Base-by-base conservation (phyloP, 768 basidiomycete genomes). In the Boletus coccyginus region DNA sequence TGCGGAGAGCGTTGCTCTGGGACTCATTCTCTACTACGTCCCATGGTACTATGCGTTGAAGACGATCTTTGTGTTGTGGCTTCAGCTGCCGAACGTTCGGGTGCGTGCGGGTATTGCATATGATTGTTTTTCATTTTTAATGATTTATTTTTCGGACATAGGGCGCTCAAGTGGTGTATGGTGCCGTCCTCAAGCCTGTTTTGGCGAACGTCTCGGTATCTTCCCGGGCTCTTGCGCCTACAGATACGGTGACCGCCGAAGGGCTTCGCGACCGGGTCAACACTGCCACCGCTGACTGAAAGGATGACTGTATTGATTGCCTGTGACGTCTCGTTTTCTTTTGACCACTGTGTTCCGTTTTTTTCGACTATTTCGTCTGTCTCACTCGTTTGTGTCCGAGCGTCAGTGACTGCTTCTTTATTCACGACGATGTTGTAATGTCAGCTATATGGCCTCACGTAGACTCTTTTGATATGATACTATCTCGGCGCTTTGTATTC, bases 21-120 rank as follows among this genome's bases (percentile, higher is more conserved):
- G 89, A 50, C 57, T 90, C 58, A 82, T 97, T 57, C 86, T 98
- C 62, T 93, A 95, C 79, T 98, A 94, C 69, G 68, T 94, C 64
- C 92, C 94, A 43, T 94, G 93, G 90, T 98, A 96, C 73, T 97
- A 87, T 70, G 86, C 90, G 44, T 82, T 93, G 82, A 98, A 97
- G 88, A 91, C 88, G 49, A 55, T 86, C 55, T 92, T 94, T 79
- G 87, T 94, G 71, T 73, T 96, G 66, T 98, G 92, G 91, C 85
- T 96, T 68, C 91, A 94, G 78, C 85, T 93, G 54, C 88, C 90
- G 41, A 84, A 80, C 39, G 85, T 89, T 78, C 87, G 87, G 70
- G 91, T 92, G 76, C 71, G 90, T 85, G 4, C 21, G 31, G 35
- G 13, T 31, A 2, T 43, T 29, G 43, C 41, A 55, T 8, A 44